Evolutionary conservation across 352 stramenopile species (phyloP).

Genomic region (Globisporangium perplexum): DNA sequence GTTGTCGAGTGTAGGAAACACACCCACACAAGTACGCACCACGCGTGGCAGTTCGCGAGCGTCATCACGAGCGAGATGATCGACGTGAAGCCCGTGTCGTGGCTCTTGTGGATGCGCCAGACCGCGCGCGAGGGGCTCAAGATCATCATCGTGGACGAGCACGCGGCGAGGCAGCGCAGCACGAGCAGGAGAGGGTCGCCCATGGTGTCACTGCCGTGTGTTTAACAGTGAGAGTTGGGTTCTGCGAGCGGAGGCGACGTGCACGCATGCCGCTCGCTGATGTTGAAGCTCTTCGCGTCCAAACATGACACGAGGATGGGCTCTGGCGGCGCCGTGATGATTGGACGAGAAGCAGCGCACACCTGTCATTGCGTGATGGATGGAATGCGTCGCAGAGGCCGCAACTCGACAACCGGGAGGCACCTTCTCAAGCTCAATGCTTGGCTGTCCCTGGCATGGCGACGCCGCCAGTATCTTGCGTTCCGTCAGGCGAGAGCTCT

Average conservation of each 20-base stretch:
- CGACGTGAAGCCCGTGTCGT: constrained; percentile 29
- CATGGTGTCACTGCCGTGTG: neutral
- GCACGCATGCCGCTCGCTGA: no score
- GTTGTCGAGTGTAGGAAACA: no score
- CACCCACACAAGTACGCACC: neutral
- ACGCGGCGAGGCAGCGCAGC: constrained; percentile 22
- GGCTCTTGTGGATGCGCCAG: constrained; percentile 38
- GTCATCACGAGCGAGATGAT: constrained; percentile 37
- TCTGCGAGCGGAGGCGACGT: no score
- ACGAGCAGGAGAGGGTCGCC: neutral
- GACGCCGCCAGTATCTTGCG: neutral
- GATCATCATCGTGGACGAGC: constrained; percentile 37
- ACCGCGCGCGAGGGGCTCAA: constrained; percentile 31
- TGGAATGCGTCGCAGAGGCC: neutral
- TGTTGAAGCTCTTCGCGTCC: no score
- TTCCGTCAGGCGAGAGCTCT: neutral
- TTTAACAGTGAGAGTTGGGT: no score
- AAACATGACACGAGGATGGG: no score
- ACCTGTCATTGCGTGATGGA: neutral
- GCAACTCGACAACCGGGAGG: neutral
- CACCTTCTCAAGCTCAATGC: neutral
- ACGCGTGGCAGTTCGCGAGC: constrained; percentile 37
- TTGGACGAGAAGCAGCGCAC: neutral
- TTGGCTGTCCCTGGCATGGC: neutral
- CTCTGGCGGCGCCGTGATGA: neutral